Percentiles rank a stretch among this genome's conserved stretches.
Conservation (phyloP, 495 filamentous ascomycete genomes). For the Copromyces sp. region DNA sequence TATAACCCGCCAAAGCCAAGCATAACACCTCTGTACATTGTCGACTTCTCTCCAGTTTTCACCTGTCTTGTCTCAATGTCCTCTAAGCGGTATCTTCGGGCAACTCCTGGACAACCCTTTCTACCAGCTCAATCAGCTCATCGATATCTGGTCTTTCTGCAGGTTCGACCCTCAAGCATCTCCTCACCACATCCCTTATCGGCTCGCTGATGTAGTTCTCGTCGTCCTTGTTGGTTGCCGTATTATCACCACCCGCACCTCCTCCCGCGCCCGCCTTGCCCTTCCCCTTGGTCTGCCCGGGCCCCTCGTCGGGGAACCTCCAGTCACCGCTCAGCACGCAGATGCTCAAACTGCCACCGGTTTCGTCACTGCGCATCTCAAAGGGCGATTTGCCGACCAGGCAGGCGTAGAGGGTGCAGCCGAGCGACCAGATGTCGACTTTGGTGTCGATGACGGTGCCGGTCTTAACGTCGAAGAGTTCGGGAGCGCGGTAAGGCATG, state of each 20-base stretch:
- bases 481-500: constrained; percentile 96
- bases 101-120: constrained; percentile 60
- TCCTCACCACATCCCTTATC: constrained; percentile 76
- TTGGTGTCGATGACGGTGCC: constrained; percentile 89
- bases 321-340: constrained; percentile 88
- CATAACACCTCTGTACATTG: neutral
- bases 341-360: constrained; percentile 82
- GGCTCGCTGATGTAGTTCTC: constrained; percentile 52
- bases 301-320: constrained; percentile 80
- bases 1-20: neutral
- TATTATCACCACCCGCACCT: constrained; percentile 8
- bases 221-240: constrained; percentile 9
- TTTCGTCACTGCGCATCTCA: constrained; percentile 90
- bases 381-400: constrained; percentile 94
- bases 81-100: constrained; percentile 50
- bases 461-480: constrained; percentile 96
- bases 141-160: constrained; percentile 83
- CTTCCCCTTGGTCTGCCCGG: constrained; percentile 41
- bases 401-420: constrained; percentile 93
- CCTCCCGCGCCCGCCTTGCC: constrained; percentile 31
- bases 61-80: neutral
- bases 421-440: constrained; percentile 95
- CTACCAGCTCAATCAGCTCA: constrained; percentile 73
- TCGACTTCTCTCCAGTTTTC: neutral
- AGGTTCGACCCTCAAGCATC: constrained; percentile 87